phyloP scores from a whole-genome alignment of 2,329 filamentous ascomycete genomes.

The Sclerotinia subarctica region DNA sequence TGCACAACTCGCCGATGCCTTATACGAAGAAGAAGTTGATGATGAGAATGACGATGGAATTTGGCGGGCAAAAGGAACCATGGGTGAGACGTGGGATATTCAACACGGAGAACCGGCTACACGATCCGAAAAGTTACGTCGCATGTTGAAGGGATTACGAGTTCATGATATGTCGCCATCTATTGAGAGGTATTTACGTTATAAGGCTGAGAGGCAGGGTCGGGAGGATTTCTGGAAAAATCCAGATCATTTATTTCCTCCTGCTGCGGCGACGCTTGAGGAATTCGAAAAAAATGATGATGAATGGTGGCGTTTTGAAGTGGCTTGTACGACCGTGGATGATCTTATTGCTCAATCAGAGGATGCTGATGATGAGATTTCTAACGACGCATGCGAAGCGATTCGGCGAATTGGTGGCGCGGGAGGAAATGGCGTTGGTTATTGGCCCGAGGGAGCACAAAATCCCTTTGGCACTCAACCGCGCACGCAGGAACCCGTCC shows the following conservation, averaged over 20 bases:
- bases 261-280: rapidly evolving
- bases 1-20: neutral
- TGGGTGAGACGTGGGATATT: too few species aligned
- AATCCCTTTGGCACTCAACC: neutral
- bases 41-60: neutral
- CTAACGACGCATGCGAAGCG: rapidly evolving
- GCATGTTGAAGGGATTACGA: too few species aligned
- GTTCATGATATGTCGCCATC: too few species aligned
- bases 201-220: rapidly evolving
- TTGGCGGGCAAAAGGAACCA: neutral
- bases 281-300: neutral
- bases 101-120: too few species aligned
- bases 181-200: too few species aligned
- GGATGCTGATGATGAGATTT: neutral
- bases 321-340: neutral
- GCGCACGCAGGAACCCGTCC: rapidly evolving
- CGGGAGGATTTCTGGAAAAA: too few species aligned
- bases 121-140: too few species aligned
- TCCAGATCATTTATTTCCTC: neutral
- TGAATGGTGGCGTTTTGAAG: neutral
- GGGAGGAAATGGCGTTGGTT: neutral
- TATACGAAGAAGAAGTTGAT: neutral
- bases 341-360: neutral
- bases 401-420: neutral
- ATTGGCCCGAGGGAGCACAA: neutral